A percentile compares a stretch with the other conserved stretches of the same genome.
Evolutionary conservation across 2,329 filamentous ascomycete species (phyloP).

Genomic region (Emydomyces testavorans): DNA sequence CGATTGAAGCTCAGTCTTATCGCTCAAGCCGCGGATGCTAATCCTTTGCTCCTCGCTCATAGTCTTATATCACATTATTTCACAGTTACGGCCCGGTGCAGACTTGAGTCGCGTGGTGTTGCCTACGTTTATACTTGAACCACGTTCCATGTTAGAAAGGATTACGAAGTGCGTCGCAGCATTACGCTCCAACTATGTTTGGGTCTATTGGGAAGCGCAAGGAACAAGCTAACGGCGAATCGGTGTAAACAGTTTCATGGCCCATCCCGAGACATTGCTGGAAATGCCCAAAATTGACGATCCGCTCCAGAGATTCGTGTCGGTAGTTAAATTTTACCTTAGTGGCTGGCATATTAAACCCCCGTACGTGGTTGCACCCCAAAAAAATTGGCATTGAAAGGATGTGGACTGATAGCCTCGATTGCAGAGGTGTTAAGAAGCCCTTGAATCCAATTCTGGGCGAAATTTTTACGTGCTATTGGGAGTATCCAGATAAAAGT

Average conservation of each 20-base stretch:
- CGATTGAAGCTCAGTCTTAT: background rate
- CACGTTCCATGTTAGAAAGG: slow-evolving; percentile 92
- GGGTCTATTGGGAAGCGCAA: background rate
- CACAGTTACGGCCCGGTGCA: slow-evolving; percentile 86
- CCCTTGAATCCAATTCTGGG: slow-evolving; percentile 93
- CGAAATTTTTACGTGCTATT: slow-evolving; percentile 89
- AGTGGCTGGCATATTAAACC: slow-evolving; percentile 99
- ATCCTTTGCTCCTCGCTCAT: slow-evolving; percentile 7
- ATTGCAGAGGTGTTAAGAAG: slow-evolving; percentile 81
- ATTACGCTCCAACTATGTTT: background rate
- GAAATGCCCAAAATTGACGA: slow-evolving; percentile 81
- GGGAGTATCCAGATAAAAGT: slow-evolving; percentile 77
- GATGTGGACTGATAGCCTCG: background rate
- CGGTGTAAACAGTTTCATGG: slow-evolving; percentile 70
- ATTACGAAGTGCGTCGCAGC: slow-evolving; percentile 74
- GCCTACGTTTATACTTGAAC: slow-evolving; percentile 95
- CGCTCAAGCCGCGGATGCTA: background rate
- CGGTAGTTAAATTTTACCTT: slow-evolving; percentile 94
- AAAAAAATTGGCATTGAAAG: too few relatives aligned
- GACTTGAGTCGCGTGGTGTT: slow-evolving; percentile 89
- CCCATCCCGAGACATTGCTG: slow-evolving; percentile 89
- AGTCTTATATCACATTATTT: slow-evolving; percentile 97
- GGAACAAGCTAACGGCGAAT: slow-evolving; percentile 17
- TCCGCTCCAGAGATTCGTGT: slow-evolving; percentile 77
- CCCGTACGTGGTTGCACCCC: slow-evolving; percentile 52